A percentile compares a stretch with the other conserved stretches of the same genome.
Evolutionary conservation across 306 rosid genomes (phyloP).

Genomic region (Vicia sativa): DNA sequence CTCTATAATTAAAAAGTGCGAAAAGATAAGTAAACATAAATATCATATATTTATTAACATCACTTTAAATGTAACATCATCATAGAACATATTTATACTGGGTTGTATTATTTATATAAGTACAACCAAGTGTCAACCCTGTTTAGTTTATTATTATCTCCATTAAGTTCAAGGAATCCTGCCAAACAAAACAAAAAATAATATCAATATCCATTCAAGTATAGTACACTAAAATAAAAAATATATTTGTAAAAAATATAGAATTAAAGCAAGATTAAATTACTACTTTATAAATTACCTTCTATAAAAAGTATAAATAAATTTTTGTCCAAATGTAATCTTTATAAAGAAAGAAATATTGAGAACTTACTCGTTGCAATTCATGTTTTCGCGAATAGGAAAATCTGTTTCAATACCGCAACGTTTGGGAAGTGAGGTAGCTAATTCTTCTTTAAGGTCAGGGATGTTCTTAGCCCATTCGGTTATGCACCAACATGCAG

Average conservation of each 20-base stretch:
- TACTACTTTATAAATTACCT: too few species aligned
- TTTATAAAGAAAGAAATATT: not conserved
- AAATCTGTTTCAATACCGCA: conserved; percentile 12
- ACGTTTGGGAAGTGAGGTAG: conserved; percentile 23
- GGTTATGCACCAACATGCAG: conserved; percentile 41
- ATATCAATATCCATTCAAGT: not conserved
- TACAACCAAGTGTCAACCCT: not conserved
- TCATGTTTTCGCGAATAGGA: conserved; percentile 16
- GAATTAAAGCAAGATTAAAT: not conserved
- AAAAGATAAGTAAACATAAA: not conserved
- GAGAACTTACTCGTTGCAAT: conserved; percentile 36
- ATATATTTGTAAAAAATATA: not conserved
- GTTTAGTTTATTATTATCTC: not conserved
- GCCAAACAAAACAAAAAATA: not conserved
- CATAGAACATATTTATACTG: not conserved
- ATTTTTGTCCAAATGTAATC: not conserved
- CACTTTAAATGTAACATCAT: not conserved
- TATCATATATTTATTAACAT: not conserved
- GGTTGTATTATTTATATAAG: not conserved
- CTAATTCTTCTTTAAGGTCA: not conserved
- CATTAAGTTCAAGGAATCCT: not conserved
- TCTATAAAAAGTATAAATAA: too few species aligned
- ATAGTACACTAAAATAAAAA: not conserved
- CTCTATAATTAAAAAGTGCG: not conserved
- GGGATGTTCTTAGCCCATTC: not conserved